phyloP scores from a whole-genome alignment of 352 stramenopile genomes.

The Albugo candida region DNA sequence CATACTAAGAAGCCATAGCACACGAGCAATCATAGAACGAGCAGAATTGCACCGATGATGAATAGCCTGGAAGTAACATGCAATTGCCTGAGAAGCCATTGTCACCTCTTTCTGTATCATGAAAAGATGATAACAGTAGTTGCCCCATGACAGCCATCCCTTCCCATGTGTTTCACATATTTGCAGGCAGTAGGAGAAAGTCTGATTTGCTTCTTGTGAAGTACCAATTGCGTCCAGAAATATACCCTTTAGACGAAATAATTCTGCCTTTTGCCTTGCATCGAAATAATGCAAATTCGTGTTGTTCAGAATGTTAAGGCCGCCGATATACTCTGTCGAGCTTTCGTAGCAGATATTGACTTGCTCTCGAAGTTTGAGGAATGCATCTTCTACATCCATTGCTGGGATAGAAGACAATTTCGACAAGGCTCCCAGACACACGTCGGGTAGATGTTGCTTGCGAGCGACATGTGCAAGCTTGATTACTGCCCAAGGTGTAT shows the following conservation, averaged over 20 bases:
- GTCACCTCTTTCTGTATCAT: conserved; percentile 46
- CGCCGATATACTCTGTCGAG: conserved; percentile 67
- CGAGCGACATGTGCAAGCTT: conserved; percentile 79
- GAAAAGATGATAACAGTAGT: conserved; percentile 80
- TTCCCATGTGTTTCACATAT: conserved; percentile 86
- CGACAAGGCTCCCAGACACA: conserved; percentile 66
- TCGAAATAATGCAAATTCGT: conserved; percentile 88
- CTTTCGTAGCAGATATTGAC: conserved; percentile 85
- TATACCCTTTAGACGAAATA: conserved; percentile 82
- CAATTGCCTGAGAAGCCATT: conserved; percentile 79
- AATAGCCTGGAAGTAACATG: conserved; percentile 87
- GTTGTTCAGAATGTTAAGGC: conserved; percentile 84
- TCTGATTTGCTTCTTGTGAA: conserved; percentile 67
- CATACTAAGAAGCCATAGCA: conserved; percentile 81
- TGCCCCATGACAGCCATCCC: conserved; percentile 89
- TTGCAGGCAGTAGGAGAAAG: conserved; percentile 82
- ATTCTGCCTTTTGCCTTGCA: conserved; percentile 80
- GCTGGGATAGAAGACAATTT: conserved; percentile 76
- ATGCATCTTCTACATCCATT: conserved; percentile 87
- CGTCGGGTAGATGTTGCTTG: conserved; percentile 79
- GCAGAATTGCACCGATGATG: conserved; percentile 79
- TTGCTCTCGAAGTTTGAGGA: conserved; percentile 84
- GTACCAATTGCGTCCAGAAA: conserved; percentile 76
- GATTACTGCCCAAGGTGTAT: conserved; percentile 85
- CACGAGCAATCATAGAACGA: conserved; percentile 76